Evolutionary conservation across 2,329 filamentous ascomycete species (phyloP).

Genomic region (Elsinoe arachidis): DNA sequence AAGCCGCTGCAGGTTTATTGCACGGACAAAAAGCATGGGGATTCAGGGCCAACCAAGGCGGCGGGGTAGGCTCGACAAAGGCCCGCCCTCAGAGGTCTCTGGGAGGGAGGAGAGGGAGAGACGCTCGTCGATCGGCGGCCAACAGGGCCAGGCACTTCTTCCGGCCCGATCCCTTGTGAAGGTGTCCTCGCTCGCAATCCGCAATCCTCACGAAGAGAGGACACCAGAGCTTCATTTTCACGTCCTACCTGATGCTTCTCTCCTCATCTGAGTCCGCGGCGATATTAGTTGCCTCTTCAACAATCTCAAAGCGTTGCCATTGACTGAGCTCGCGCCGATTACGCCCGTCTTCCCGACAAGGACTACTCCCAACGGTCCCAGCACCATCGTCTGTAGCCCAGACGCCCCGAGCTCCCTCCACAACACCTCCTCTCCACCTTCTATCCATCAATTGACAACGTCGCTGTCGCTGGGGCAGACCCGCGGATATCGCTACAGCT

Average conservation of each 20-base stretch:
- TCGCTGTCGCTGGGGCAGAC: slow-evolving; percentile 11
- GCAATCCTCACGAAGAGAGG: slow-evolving; percentile 11
- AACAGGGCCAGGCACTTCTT: neutral
- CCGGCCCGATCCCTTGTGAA: neutral
- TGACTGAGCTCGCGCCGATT: slow-evolving; percentile 5
- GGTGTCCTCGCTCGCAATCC: neutral
- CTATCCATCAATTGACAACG: slow-evolving; percentile 10
- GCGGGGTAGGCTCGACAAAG: neutral
- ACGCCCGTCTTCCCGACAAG: slow-evolving; percentile 1
- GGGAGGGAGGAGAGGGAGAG: too few relatives aligned
- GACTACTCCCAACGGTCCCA: slow-evolving; percentile 13
- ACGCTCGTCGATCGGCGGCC: neutral
- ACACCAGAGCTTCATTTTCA: slow-evolving; percentile 1
- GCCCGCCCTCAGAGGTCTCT: too few relatives aligned
- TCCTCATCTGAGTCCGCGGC: slow-evolving; percentile 10
- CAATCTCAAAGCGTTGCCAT: slow-evolving; percentile 12
- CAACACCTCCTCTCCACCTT: slow-evolving; percentile 1
- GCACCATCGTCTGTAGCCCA: slow-evolving; percentile 6
- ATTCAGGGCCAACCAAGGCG: neutral
- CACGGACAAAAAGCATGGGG: too few relatives aligned
- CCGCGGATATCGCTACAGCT: slow-evolving; percentile 6
- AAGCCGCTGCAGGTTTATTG: too few relatives aligned
- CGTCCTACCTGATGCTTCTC: slow-evolving; percentile 9
- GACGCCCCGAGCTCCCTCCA: slow-evolving; percentile 2
- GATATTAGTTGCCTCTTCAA: slow-evolving; percentile 10